Evolutionary conservation across 164 flowering plant genomes (phyloP).

Genomic region (Sedum album): DNA sequence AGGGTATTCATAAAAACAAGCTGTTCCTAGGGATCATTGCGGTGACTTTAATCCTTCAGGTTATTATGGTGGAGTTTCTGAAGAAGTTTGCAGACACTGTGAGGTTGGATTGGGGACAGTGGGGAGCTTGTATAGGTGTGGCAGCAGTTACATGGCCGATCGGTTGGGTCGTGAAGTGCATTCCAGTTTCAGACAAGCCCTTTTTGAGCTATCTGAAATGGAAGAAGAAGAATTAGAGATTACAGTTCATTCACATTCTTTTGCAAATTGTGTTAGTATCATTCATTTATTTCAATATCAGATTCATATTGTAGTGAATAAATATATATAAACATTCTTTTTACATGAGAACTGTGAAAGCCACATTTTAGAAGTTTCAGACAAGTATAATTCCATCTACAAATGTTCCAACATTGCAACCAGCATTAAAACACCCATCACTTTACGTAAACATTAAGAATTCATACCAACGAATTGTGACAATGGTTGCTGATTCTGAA

Average conservation of each 20-base stretch:
- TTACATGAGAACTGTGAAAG: too few species aligned
- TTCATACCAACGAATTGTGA: too few species aligned
- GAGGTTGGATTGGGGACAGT: constrained; percentile 24
- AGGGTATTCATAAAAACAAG: constrained; percentile 19
- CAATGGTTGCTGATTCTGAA: too few species aligned
- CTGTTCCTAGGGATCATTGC: constrained; percentile 19
- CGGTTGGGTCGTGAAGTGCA: constrained; percentile 15
- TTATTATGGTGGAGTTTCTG: constrained; percentile 24
- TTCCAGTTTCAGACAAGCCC: constrained; percentile 14
- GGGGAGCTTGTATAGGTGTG: constrained; percentile 22
- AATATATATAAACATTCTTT: too few species aligned
- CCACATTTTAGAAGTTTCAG: too few species aligned
- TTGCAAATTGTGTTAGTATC: not conserved
- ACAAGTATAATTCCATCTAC: too few species aligned
- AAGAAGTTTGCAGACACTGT: constrained; percentile 24
- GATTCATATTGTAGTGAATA: too few species aligned
- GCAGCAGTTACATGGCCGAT: constrained; percentile 16
- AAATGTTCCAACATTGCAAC: too few species aligned
- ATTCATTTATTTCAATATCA: not conserved
- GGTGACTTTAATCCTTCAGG: constrained; percentile 17
- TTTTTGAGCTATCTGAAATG: constrained; percentile 12
- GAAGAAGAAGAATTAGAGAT: not conserved
- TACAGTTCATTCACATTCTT: not conserved
- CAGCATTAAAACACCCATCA: too few species aligned
- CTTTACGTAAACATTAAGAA: too few species aligned